Evolutionary conservation across 1,139 yeast species (phyloP).

Genomic region (Sugiyamaella xylanicola): DNA sequence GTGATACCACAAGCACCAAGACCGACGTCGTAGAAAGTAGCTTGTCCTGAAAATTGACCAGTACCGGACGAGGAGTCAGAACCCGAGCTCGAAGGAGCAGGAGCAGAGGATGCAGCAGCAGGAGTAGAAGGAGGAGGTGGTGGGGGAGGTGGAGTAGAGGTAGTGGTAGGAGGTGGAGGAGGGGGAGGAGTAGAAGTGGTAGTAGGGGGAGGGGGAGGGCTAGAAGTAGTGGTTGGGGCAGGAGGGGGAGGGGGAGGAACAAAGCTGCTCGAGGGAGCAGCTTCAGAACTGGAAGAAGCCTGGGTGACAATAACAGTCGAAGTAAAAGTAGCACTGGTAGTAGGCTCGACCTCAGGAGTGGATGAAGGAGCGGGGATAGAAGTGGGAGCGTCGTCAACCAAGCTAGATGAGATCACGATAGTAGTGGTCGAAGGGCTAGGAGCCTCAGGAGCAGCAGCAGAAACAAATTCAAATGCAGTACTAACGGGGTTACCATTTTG

Average conservation of each 20-base stretch:
- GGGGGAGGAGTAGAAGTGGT: constrained; percentile 21
- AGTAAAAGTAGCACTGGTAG: constrained; percentile 23
- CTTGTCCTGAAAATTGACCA: constrained; percentile 50
- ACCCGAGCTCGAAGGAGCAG: constrained; percentile 22
- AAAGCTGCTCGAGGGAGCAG: constrained; percentile 22
- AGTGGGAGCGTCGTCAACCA: neutral
- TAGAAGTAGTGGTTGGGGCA: constrained; percentile 23
- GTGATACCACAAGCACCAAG: constrained; percentile 64
- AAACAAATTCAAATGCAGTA: constrained; percentile 37
- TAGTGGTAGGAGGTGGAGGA: constrained; percentile 24
- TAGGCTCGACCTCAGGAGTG: constrained; percentile 21
- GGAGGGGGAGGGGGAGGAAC: constrained; percentile 24
- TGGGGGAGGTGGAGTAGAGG: constrained; percentile 26
- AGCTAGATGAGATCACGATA: constrained; percentile 17
- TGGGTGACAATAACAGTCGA: constrained; percentile 24
- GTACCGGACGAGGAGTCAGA: constrained; percentile 28
- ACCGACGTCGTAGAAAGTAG: constrained; percentile 61
- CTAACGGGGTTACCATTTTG: constrained; percentile 39
- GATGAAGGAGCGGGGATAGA: constrained; percentile 24
- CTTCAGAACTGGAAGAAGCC: constrained; percentile 24
- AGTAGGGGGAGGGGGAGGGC: constrained; percentile 23
- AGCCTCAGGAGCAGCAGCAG: constrained; percentile 28
- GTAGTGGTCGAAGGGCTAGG: constrained; percentile 21
- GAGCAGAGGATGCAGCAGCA: constrained; percentile 22
- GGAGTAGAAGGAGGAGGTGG: constrained; percentile 26